Conservation (phyloP, 208 protist species). For the Leishmania braziliensis region DNA sequence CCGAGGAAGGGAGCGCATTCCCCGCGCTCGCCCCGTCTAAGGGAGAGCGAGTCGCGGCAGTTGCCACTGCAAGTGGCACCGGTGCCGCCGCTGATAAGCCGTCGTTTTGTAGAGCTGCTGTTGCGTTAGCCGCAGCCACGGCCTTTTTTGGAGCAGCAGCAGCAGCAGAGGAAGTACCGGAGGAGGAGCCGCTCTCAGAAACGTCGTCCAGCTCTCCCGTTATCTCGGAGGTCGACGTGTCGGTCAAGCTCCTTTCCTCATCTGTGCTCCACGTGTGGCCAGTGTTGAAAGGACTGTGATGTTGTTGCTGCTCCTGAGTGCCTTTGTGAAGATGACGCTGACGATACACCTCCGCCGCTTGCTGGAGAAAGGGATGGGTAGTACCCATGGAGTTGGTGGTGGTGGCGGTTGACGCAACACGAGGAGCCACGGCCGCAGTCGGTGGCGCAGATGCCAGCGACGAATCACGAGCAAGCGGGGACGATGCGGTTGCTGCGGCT, state of each 20-base stretch:
- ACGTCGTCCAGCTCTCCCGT: slow-evolving; percentile 4
- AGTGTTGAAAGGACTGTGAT: slow-evolving; percentile 19
- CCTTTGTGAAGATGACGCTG: slow-evolving; percentile 18
- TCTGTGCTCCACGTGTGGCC: slow-evolving; percentile 1
- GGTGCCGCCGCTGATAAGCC: not conserved
- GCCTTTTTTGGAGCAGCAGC: not conserved
- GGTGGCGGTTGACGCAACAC: not conserved
- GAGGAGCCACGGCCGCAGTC: not conserved
- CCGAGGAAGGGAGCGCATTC: not conserved
- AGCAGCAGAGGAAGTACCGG: not conserved
- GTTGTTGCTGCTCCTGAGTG: slow-evolving; percentile 13
- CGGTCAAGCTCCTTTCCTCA: slow-evolving; percentile 3
- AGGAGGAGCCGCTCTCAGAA: slow-evolving; percentile 1
- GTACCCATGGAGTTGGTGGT: slow-evolving; percentile 8
- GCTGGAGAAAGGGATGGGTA: slow-evolving; percentile 37
- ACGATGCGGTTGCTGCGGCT: not conserved
- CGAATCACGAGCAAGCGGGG: not conserved
- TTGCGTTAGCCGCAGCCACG: not conserved
- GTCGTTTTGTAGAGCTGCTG: slow-evolving; percentile 1
- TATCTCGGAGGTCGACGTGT: slow-evolving; percentile 24
- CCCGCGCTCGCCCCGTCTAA: not conserved
- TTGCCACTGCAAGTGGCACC: not conserved
- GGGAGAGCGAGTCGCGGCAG: not conserved
- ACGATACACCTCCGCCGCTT: slow-evolving; percentile 30
- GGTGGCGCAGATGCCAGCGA: not conserved